These are phyloP conservation scores for Aspergillus neotritici DNA, from an alignment of 2,329 filamentous ascomycete species.

Conservation along the genomic window DNA sequence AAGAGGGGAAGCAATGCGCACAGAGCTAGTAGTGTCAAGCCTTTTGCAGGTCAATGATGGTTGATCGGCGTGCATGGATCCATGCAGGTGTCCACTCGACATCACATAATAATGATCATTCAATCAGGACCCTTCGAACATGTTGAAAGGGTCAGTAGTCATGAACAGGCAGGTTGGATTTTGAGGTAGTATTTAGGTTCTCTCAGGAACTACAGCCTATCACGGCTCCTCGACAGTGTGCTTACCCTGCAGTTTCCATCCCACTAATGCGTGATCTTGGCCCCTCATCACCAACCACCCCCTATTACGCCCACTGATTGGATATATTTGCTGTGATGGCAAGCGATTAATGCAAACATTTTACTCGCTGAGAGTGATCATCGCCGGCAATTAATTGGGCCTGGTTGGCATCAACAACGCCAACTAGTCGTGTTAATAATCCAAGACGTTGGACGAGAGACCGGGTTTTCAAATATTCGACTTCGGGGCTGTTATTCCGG, in stretches of 20 bases:
- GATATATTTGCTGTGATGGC: neutral
- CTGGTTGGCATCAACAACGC: too few species aligned
- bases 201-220: neutral
- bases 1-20: slow-evolving; percentile 1
- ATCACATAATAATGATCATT: slow-evolving; percentile 3
- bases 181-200: too few species aligned
- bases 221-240: slow-evolving; percentile 5
- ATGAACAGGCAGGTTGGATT: too few species aligned
- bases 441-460: too few species aligned
- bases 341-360: slow-evolving; percentile 10
- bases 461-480: too few species aligned
- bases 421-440: too few species aligned
- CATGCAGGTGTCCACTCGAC: slow-evolving; percentile 5
- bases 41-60: slow-evolving; percentile 4
- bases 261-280: slow-evolving; percentile 12
- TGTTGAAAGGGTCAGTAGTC: too few species aligned
- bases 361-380: slow-evolving; percentile 7
- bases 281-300: slow-evolving; percentile 10
- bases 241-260: slow-evolving; percentile 7
- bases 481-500: too few species aligned
- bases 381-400: too few species aligned
- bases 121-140: too few species aligned
- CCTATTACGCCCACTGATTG: slow-evolving; percentile 8
- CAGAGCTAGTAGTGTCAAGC: neutral
- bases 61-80: neutral